phyloP scores from a whole-genome alignment of 805 yeast species.

The Sugiyamaella floridensis region DNA sequence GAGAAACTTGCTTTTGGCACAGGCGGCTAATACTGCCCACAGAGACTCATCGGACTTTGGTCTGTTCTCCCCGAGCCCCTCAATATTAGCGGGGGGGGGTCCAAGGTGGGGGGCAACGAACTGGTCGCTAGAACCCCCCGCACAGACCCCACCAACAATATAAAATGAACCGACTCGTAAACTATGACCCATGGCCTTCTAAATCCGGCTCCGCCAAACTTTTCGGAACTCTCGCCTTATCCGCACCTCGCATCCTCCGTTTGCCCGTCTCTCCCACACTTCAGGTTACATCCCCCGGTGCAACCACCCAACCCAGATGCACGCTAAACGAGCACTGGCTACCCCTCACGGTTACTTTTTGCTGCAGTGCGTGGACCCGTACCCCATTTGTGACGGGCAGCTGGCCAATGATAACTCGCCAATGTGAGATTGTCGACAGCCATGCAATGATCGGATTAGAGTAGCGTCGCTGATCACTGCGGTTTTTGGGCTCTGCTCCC shows the following conservation, averaged over 20 bases:
- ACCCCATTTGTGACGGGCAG: neutral
- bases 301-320: neutral
- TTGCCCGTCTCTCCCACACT: no score
- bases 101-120: neutral
- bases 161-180: no score
- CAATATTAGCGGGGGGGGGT: neutral
- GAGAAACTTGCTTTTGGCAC: no score
- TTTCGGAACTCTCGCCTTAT: no score
- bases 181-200: no score
- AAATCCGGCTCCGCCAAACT: no score
- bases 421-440: neutral
- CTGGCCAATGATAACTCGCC: neutral
- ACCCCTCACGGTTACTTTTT: neutral
- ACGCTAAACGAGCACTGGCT: neutral
- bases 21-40: neutral
- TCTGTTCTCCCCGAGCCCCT: neutral
- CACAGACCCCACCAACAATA: no score
- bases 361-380: neutral
- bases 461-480: neutral
- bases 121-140: no score
- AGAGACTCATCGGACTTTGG: neutral
- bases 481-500: neutral
- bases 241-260: no score
- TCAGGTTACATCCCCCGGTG: no score
- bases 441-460: neutral